phyloP scores from a whole-genome alignment of 1,284 basidiomycete species.

The Baeospora myosura region DNA sequence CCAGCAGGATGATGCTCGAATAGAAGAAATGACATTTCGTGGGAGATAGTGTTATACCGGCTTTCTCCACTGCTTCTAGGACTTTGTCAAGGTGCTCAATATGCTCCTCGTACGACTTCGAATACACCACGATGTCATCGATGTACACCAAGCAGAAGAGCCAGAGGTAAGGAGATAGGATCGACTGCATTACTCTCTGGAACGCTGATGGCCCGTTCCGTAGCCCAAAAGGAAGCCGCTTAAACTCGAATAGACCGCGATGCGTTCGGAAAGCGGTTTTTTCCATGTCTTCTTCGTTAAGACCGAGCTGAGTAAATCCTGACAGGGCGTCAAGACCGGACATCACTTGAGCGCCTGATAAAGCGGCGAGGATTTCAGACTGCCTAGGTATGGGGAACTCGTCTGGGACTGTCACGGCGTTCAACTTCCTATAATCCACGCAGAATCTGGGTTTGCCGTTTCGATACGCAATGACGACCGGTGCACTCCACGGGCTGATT shows the following conservation, averaged over 20 bases:
- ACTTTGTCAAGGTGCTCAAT: not conserved
- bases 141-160: constrained; percentile 23
- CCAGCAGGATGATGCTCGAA: not conserved
- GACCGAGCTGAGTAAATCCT: not conserved
- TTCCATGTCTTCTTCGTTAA: not conserved
- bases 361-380: not conserved
- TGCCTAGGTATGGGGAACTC: constrained; percentile 1
- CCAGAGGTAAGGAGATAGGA: constrained; percentile 22
- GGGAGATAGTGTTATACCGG: constrained; percentile 1
- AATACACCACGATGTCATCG: constrained; percentile 20
- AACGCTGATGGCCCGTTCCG: not conserved
- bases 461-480: not conserved
- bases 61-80: not conserved
- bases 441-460: not conserved
- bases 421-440: no score
- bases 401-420: not conserved
- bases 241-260: not conserved
- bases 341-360: not conserved
- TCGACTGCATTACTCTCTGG: constrained; percentile 12
- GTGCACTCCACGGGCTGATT: not conserved
- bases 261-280: not conserved
- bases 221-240: not conserved
- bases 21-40: not conserved
- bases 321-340: not conserved
- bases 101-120: constrained; percentile 1